Percentiles rank a stretch among this genome's conserved stretches.
phyloP scores from a whole-genome alignment of 192 early-diverging fungal genomes.

The Thamnidium elegans region DNA sequence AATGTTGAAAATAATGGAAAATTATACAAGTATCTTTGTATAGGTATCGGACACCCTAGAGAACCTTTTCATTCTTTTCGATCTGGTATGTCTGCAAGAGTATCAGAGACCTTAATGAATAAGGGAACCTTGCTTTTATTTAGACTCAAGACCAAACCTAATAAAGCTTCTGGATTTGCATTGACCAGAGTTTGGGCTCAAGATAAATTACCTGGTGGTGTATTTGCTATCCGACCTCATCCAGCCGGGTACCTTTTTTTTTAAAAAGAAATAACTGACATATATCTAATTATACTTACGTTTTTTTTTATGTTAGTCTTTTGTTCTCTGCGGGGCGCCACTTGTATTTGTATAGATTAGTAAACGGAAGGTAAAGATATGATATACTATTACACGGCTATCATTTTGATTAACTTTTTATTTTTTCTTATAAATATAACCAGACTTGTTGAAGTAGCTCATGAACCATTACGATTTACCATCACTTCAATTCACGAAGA shows the following conservation, averaged over 20 bases:
- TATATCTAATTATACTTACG: background rate
- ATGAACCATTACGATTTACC: constrained; percentile 12
- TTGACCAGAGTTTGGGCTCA: constrained; percentile 25
- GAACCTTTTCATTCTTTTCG: constrained; percentile 10
- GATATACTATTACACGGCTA: background rate
- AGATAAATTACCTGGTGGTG: constrained; percentile 20
- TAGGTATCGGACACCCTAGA: constrained; percentile 21
- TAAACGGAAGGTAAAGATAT: constrained; percentile 20
- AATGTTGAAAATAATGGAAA: constrained; percentile 15
- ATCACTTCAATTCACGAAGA: constrained; percentile 27
- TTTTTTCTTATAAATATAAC: background rate
- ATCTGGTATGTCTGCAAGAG: background rate
- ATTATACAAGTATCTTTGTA: constrained; percentile 27
- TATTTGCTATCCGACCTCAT: constrained; percentile 28
- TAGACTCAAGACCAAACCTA: constrained; percentile 14
- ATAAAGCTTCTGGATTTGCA: background rate
- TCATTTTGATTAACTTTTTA: background rate
- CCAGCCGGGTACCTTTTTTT: constrained; percentile 16
- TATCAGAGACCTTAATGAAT: constrained; percentile 3
- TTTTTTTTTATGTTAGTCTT: constrained; percentile 3
- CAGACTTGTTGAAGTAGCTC: constrained; percentile 25
- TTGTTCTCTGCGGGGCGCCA: constrained; percentile 22
- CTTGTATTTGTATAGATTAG: constrained; percentile 24
- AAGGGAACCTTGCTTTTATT: constrained; percentile 24
- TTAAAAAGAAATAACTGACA: no score